Conservation (phyloP, 2,329 filamentous ascomycete genomes). For the Cercospora sp. region DNA sequence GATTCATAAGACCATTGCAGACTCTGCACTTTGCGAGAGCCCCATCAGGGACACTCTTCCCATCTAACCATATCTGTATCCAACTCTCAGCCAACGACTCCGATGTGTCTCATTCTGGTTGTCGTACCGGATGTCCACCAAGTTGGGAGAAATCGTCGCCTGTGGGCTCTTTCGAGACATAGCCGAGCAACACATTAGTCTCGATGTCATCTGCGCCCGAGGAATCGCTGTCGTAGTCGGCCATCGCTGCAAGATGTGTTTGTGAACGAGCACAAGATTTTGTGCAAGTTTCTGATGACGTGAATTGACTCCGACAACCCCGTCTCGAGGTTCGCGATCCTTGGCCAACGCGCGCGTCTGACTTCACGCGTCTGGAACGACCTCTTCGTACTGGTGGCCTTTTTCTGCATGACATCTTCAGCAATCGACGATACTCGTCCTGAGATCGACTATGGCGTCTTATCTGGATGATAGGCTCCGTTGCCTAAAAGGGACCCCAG, state of each 20-base stretch:
- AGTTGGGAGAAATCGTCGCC: constrained; percentile 85
- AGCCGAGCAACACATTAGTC: constrained; percentile 88
- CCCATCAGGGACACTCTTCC: constrained; percentile 69
- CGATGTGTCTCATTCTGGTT: constrained; percentile 1
- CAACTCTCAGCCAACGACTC: constrained; percentile 24
- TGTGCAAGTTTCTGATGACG: constrained; percentile 10
- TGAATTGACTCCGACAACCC: not conserved
- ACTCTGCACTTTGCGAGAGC: constrained; percentile 80
- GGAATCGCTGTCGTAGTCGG: constrained; percentile 82
- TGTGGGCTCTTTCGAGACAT: constrained; percentile 74
- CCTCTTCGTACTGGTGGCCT: too few relatives aligned
- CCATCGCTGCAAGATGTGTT: constrained; percentile 26
- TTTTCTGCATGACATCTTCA: too few relatives aligned
- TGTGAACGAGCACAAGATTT: constrained; percentile 2
- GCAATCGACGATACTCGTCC: too few relatives aligned
- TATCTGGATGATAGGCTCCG: not conserved
- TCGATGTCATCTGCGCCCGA: constrained; percentile 70
- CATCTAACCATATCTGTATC: constrained; percentile 76
- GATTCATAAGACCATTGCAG: constrained; percentile 78
- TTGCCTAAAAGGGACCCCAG: not conserved
- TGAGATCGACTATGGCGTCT: not conserved
- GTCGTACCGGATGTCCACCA: constrained; percentile 78
- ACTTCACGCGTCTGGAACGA: not conserved
- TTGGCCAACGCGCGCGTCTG: not conserved
- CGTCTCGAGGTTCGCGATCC: not conserved